phyloP scores from a whole-genome alignment of 1,284 basidiomycete species.

The Hemileia vastatrix region DNA sequence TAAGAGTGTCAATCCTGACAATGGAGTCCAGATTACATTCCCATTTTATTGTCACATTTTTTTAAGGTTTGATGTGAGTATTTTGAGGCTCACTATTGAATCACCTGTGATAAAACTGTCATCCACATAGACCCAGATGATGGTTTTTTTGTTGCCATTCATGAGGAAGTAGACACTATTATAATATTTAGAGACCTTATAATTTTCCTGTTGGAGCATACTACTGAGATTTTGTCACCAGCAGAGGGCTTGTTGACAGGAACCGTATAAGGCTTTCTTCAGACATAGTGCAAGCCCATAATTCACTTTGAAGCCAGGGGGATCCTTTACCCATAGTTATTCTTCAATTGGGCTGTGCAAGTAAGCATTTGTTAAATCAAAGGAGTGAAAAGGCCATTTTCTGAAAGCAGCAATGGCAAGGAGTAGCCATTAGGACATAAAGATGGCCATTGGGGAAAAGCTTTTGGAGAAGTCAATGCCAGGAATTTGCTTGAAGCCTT shows the following conservation, averaged over 20 bases:
- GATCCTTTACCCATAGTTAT: not conserved
- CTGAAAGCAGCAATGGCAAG: not conserved
- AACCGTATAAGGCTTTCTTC: conserved; percentile 8
- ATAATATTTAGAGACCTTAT: no score
- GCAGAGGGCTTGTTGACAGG: not conserved
- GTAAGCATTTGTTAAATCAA: conserved; percentile 1
- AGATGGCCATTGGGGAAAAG: not conserved
- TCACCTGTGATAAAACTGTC: no score
- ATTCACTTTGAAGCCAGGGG: not conserved
- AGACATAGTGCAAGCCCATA: not conserved
- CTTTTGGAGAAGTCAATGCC: not conserved
- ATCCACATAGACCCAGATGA: no score
- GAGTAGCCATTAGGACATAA: not conserved
- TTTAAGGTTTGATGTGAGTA: no score
- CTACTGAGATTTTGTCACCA: not conserved
- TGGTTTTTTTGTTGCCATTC: no score
- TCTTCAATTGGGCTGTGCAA: conserved; percentile 1
- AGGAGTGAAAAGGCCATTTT: not conserved
- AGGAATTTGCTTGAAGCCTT: not conserved
- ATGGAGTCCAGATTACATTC: no score
- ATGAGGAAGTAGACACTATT: no score
- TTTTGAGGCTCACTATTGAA: no score
- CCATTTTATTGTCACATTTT: no score
- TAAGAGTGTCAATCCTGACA: no score
- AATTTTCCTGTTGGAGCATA: not conserved